Base-by-base conservation (phyloP, 768 basidiomycete species). In the Collybia mongolica region DNA sequence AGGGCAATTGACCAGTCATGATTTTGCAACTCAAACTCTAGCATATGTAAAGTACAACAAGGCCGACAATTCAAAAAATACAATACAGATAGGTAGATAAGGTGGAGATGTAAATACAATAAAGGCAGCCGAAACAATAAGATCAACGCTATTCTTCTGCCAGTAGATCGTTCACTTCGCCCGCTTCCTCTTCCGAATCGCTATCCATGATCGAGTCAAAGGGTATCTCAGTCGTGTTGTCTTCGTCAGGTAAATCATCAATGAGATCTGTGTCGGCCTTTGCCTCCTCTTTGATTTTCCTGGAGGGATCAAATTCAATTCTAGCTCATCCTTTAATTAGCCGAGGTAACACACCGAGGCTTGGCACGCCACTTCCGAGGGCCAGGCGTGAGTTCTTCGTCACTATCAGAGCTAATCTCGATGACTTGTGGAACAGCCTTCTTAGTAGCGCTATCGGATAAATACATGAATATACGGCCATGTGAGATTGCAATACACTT, bases 171-270 rank as follows among this genome's bases (percentile, higher is more conserved):
- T 73, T 68, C 12, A 83, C 81, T 65, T 82, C 79, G 1, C 78
- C 79, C 38, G 76, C 78, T 36, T 81, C 82, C 6, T 76, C 73
- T 39, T 79, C 80, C 37, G 73, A 72, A 45, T 69, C 69, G 7
- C 61, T 60, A 52, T 82, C 80, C 66, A 83, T 79, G 19, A n/a
- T n/a, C 3, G 82, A 81, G 63, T 79, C 77, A 39, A 67, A 61
- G 9, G 66, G 52, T 9, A 59, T 43, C 42, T 60, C 57, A 38
- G 54, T 59, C 23, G 60, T 46, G 17, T 43, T 48, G 41, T 54
- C 58, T 54, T 52, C 57, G n/a, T 66, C 65, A 29, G 79, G 73
- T 9, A 74, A 60, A 37, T 64, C 61, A 47, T 73, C 69, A 36
- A 71, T 68, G 17, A n/a, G n/a, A n/a, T 75, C 72, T 29, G 62